Evolutionary conservation across 83 land plant genomes (phyloP), one percentile per base, ranked within the genome.

Genomic region (Diphasiastrum complanatum): DNA sequence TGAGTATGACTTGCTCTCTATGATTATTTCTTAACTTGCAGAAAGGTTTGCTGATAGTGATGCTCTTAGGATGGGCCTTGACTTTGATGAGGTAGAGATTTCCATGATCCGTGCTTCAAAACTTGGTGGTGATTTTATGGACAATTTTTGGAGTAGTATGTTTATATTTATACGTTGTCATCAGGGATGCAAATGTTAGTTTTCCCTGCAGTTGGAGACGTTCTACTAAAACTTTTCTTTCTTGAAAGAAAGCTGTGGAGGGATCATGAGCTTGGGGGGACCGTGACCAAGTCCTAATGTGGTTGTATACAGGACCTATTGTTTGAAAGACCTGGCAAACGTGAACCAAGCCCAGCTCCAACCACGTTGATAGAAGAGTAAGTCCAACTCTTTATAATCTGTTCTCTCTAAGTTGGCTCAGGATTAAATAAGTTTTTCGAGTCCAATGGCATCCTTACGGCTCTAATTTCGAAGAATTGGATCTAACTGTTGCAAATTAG

Each of bases 11-110:
- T 14, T 0, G 12, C 1, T 18, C 18, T 14, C 0, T n/a, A 10
- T 24, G 14, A 50, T n/a, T 50, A 23, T 50, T 23, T 50, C 12
- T 49, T 10, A n/a, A 4, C 50, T 5, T 66, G 63, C 80, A 90
- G 97, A 90, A 64, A 73, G 97, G 33, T 87, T 90, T 80, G 83
- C 95, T 26, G 93, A 90, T 78, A 89, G 85, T 57, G 85, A 86
- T 68, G 76, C 83, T 70, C 80, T 83, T 50, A 91, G 84, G 16
- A 72, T 84, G 61, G 83, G 78, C 23, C 72, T 89, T 45, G 96
- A 86, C 41, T 78, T 90, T 72, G 97, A 86, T 73, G 97, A 90
- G 97, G 97, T 90, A 70, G 43, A 50, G 61, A 54, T 16, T 0
- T n/a, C n/a, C n/a, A n/a, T 51, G n/a, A 1, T 4, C 31, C 1